Conservation (phyloP, 495 filamentous ascomycete genomes). For the Podospora australis region DNA sequence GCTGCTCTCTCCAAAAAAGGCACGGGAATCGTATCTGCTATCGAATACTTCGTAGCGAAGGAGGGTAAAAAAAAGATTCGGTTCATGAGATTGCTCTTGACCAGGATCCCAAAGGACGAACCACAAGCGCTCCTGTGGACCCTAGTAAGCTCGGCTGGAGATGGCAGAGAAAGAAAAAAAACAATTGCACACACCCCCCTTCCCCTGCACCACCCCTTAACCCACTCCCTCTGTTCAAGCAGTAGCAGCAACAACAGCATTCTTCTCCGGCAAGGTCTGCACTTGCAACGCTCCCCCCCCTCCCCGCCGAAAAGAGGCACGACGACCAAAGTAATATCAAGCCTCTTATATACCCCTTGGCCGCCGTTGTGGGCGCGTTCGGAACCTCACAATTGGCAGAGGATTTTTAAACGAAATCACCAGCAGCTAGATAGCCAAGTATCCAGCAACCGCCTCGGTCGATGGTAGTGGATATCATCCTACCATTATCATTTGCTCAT, state of each 20-base stretch:
- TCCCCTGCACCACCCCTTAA: neutral
- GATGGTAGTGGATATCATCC: constrained; percentile 2
- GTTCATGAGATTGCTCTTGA: constrained; percentile 33
- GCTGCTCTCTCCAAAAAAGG: constrained; percentile 24
- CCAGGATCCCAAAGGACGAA: constrained; percentile 19
- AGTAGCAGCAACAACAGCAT: neutral
- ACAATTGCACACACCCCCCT: constrained; percentile 15
- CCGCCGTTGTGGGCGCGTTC: constrained; percentile 20
- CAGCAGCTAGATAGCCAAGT: no score
- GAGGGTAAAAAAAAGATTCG: constrained; percentile 22
- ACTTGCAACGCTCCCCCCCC: neutral
- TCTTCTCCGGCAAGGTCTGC: neutral
- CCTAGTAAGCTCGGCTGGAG: constrained; percentile 44
- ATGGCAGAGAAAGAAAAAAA: no score
- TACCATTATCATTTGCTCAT: neutral
- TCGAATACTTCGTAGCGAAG: constrained; percentile 3
- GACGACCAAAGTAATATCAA: constrained; percentile 20
- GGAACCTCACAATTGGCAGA: constrained; percentile 24
- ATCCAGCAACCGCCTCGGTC: constrained; percentile 5
- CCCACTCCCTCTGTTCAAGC: constrained; percentile 2
- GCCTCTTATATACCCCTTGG: constrained; percentile 20
- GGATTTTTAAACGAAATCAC: constrained; percentile 24
- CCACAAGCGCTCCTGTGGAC: constrained; percentile 5
- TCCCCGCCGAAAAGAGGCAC: constrained; percentile 10
- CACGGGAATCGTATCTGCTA: constrained; percentile 29